Conservation (phyloP, 2,329 filamentous ascomycete genomes). For the Trichoderma koningiopsis region DNA sequence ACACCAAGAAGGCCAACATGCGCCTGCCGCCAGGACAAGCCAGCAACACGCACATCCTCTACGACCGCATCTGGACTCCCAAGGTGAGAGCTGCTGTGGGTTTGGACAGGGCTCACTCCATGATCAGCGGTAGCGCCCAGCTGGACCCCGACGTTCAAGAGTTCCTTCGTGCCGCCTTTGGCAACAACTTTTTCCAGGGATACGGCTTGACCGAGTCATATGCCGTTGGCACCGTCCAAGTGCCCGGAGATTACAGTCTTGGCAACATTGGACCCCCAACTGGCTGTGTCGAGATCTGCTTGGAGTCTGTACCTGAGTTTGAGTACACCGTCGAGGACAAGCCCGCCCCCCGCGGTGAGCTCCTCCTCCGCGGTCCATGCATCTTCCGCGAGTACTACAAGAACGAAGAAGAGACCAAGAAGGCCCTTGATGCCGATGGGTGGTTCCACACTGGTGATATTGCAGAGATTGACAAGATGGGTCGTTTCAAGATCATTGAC, state of each 20-base stretch:
- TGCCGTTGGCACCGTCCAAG: slow-evolving; percentile 72
- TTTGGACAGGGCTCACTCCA: slow-evolving; percentile 68
- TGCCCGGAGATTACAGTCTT: slow-evolving; percentile 67
- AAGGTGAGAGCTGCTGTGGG: slow-evolving; percentile 86
- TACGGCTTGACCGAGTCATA: slow-evolving; percentile 96
- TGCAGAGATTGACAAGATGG: slow-evolving; percentile 77
- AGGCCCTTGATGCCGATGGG: slow-evolving; percentile 80
- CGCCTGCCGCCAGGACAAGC: slow-evolving; percentile 71
- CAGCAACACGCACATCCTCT: slow-evolving; percentile 76
- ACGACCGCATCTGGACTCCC: slow-evolving; percentile 85
- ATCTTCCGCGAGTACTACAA: slow-evolving; percentile 88
- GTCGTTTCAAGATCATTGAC: slow-evolving; percentile 91
- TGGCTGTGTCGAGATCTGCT: slow-evolving; percentile 71
- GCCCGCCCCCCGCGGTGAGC: slow-evolving; percentile 86
- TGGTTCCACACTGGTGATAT: slow-evolving; percentile 99
- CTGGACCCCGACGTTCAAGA: slow-evolving; percentile 85
- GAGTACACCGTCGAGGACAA: slow-evolving; percentile 88
- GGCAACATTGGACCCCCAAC: slow-evolving; percentile 81
- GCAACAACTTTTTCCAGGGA: slow-evolving; percentile 78
- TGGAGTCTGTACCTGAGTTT: slow-evolving; percentile 88
- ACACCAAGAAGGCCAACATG: slow-evolving; percentile 78
- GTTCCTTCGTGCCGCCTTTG: slow-evolving; percentile 84
- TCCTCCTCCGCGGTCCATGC: slow-evolving; percentile 78
- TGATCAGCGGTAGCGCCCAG: slow-evolving; percentile 88
- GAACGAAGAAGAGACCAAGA: slow-evolving; percentile 83